Evolutionary conservation across 495 filamentous ascomycete genomes (phyloP), one percentile per base, ranked within the genome.

Genomic region (Venustampulla echinocandica): DNA sequence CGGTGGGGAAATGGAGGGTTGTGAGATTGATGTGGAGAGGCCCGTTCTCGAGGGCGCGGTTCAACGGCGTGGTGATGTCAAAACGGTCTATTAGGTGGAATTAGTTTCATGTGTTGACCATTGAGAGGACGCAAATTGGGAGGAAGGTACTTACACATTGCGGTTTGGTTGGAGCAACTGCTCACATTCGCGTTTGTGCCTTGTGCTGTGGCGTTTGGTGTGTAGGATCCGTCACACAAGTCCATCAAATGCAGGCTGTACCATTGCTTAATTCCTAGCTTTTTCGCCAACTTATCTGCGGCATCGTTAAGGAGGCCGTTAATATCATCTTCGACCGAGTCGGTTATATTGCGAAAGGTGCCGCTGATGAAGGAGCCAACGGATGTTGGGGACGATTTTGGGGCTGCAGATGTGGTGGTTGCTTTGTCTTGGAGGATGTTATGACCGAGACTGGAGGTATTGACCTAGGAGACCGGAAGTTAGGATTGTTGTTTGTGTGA

Each of bases 221-320:
- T 57, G 67, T 73, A 79, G 56, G 69, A 56, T 32, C 87, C 85
- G 50, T 75, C 61, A 52, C 87, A 90, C 55, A 80, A 74, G 45
- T 77, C 70, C 63, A 87, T 74, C 41, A 87, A 57, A 54, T 90
- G 82, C 17, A 80, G 55, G 32, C 77, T 79, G 63, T 90, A 90
- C 65, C 82, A 93, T 53, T 85, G 71, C n/a, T 76, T 68, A 41
- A 85, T 70, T 11, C 75, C 75, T 4, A 80, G 67, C 2, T 69
- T 51, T 4, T 63, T 53, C 1, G 69, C 66, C 11, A 78, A 41
- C 28, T 66, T 55, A 49, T 73, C 69, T 39, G 69, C 63, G 32
- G 66, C 54, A 46, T 73, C 64, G 35, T 70, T 60, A 3, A 49
- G 44, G 18, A 65, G 55, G 23, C 62, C 52, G 42, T 71, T 52